Base-by-base conservation (phyloP, 2,329 filamentous ascomycete genomes). In the Colletotrichum sp. region DNA sequence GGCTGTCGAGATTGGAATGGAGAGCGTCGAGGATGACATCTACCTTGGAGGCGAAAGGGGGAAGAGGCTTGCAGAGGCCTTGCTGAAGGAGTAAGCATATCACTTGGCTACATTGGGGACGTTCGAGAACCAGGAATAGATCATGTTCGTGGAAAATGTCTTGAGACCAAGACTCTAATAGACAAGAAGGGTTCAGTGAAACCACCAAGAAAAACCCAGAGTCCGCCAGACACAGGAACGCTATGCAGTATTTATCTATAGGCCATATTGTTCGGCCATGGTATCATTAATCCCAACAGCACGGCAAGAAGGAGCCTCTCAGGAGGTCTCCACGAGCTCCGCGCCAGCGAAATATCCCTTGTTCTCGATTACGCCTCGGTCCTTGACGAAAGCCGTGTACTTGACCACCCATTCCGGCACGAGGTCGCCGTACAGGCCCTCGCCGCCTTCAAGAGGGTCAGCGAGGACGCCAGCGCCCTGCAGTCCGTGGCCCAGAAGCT, bases 331-430 rank as follows among this genome's bases (percentile, higher is more conserved):
- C 63, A 88, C 87, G 78, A 97, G 85, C 82, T 95, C 93, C 5
- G 96, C 96, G 24, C 93, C 92, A 2, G 96, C 96, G 88, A 98
- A 98, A 85, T 98, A 99, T 9, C 97, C 97, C 88, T 99, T 99
- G 83, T 97, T 98, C 88, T 99, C 97, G 79, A 99, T 96, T 10
- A 99, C 97, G 16, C 97, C 97, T 70, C 97, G 90, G 83, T 99
- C 94, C 84, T 95, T 75, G 55, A 99, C 95, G 75, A 99, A 96
- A 2, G 97, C 97, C 49, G 96, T 98, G 84, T 99, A 99, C 84
- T 99, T 98, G 79, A 96, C 94, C 32, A 99, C 97, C 96, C 97
- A 99, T 83, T 96, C 93, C 32, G 97, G 96, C 75, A 92, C 91
- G 65, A 99, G 90, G 78, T 98, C 93, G 6, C 95, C 96, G 79